Conservation (phyloP, 805 yeast genomes). For the Peterozyma toletana region DNA sequence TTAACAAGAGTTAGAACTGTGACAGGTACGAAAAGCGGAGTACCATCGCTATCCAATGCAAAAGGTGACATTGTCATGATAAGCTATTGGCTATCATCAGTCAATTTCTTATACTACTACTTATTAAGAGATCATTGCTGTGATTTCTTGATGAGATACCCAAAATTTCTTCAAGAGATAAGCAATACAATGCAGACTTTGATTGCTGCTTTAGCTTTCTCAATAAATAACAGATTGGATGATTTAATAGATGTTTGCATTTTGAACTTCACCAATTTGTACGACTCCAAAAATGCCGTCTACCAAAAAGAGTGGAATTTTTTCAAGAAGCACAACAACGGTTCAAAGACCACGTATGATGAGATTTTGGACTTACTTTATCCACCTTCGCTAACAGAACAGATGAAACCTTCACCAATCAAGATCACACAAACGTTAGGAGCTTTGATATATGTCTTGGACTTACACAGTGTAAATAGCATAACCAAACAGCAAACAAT, state of each 20-base stretch:
- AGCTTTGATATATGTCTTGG: slow-evolving; percentile 79
- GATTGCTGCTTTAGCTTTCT: slow-evolving; percentile 57
- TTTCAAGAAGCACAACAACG: slow-evolving; percentile 36
- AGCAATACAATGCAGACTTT: slow-evolving; percentile 49
- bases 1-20: slow-evolving; percentile 54
- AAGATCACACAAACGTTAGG: slow-evolving; percentile 81
- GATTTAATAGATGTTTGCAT: slow-evolving; percentile 57
- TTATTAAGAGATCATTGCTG: slow-evolving; percentile 54
- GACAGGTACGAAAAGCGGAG: slow-evolving; percentile 55
- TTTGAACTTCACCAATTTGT: slow-evolving; percentile 72
- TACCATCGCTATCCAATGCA: slow-evolving; percentile 32
- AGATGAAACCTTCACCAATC: slow-evolving; percentile 85
- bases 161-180: slow-evolving; percentile 53
- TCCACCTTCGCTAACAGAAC: slow-evolving; percentile 78
- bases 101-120: slow-evolving; percentile 74
- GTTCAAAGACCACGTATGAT: slow-evolving; percentile 48
- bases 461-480: slow-evolving; percentile 74
- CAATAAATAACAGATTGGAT: slow-evolving; percentile 55
- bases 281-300: slow-evolving; percentile 68
- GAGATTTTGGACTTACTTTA: slow-evolving; percentile 69
- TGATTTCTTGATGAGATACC: slow-evolving; percentile 44
- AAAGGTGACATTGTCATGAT: slow-evolving; percentile 60
- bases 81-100: slow-evolving; percentile 84
- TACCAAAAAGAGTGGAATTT: slow-evolving; percentile 66
- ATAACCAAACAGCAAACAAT: slow-evolving; percentile 72